Evolutionary conservation across 768 basidiomycete genomes (phyloP).

Genomic region (Hydnum rufescens): DNA sequence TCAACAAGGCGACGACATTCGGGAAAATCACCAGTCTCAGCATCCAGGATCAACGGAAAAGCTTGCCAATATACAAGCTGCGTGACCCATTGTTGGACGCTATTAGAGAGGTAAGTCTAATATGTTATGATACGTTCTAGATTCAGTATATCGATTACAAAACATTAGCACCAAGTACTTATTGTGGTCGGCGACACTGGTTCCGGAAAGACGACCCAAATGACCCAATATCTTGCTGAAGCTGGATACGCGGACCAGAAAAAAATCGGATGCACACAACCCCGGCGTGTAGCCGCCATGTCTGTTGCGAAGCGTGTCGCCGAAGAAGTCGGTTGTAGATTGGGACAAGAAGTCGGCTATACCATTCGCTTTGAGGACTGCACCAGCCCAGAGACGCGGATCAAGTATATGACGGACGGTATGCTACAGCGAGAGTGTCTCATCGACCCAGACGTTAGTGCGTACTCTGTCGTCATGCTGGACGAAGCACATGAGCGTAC

Average conservation of each 20-base stretch:
- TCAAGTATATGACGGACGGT: conserved; percentile 99
- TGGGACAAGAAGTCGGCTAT: conserved; percentile 96
- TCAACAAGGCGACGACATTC: conserved; percentile 90
- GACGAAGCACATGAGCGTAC: conserved; percentile 99
- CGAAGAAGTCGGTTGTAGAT: conserved; percentile 92
- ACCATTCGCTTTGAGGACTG: conserved; percentile 99
- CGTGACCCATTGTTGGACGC: conserved; percentile 78
- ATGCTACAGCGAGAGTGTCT: conserved; percentile 96
- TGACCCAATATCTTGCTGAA: conserved; percentile 96
- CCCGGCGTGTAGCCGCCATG: conserved; percentile 97
- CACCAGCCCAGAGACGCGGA: conserved; percentile 93
- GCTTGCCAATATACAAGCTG: conserved; percentile 86
- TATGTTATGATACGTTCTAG: neutral
- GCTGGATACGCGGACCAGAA: conserved; percentile 79
- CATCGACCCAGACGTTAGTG: conserved; percentile 82
- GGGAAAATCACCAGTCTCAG: conserved; percentile 80
- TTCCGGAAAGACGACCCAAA: conserved; percentile 97
- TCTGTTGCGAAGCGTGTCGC: conserved; percentile 97
- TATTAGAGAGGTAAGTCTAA: conserved; percentile 59
- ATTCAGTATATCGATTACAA: neutral
- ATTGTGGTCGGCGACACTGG: conserved; percentile 98
- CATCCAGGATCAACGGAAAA: conserved; percentile 85
- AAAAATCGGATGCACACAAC: conserved; percentile 92
- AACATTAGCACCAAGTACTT: conserved; percentile 70
- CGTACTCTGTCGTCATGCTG: conserved; percentile 91